These are phyloP conservation scores for Sarocladiaceae sp. DNA, from an alignment of 2,329 filamentous ascomycete genomes.

Conservation along the genomic window DNA sequence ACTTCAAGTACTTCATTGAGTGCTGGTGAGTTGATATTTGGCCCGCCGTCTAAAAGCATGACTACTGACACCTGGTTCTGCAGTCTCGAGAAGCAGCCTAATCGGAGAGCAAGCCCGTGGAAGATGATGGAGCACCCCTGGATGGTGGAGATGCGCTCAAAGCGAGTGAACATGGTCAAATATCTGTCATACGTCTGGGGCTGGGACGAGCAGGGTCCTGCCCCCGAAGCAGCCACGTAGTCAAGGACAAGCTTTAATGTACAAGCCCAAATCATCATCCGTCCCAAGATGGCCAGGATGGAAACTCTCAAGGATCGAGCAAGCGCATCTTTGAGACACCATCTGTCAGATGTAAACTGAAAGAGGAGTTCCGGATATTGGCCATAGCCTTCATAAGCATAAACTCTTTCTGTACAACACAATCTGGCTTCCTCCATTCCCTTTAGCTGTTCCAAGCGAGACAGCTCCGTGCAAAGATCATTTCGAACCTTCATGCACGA, in stretches of 20 bases:
- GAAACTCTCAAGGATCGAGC: too few species aligned
- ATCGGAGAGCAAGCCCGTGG: conserved; percentile 86
- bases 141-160: conserved; percentile 94
- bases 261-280: too few species aligned
- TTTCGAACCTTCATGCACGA: too few species aligned
- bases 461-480: too few species aligned
- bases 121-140: conserved; percentile 98
- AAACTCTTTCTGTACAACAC: too few species aligned
- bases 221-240: neutral
- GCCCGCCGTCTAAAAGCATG: neutral
- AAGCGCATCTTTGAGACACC: too few species aligned
- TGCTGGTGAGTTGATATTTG: conserved; percentile 70
- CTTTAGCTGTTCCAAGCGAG: too few species aligned
- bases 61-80: conserved; percentile 18
- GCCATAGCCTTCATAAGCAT: too few species aligned
- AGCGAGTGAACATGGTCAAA: conserved; percentile 95
- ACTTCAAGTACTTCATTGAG: conserved; percentile 98
- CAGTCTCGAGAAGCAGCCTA: conserved; percentile 90
- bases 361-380: too few species aligned
- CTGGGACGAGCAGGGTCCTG: conserved; percentile 61
- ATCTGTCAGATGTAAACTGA: too few species aligned
- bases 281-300: too few species aligned
- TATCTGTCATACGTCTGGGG: conserved; percentile 96
- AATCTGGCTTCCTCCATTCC: too few species aligned
- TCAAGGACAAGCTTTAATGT: neutral